Percentiles rank a stretch among this genome's conserved stretches.
Conservation (phyloP, 2,329 filamentous ascomycete species). For the Colletotrichum paranaense region DNA sequence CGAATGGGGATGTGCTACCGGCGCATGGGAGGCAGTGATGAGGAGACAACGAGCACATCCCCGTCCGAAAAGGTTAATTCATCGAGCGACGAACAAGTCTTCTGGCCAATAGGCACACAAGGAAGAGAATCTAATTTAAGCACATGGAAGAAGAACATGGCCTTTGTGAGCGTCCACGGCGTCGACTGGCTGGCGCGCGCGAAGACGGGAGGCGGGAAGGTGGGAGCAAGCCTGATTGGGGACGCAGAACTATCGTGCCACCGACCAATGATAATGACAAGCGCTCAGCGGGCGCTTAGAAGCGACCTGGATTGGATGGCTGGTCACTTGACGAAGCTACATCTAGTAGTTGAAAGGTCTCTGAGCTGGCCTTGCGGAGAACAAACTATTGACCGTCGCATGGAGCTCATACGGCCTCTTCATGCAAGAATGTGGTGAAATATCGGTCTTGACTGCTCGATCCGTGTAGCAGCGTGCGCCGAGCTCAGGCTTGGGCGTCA, state of each 20-base stretch:
- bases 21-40: conserved; percentile 28
- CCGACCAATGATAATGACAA: conserved; percentile 32
- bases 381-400: conserved; percentile 27
- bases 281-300: conserved; percentile 40
- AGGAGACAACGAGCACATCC: conserved; percentile 17
- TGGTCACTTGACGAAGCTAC: conserved; percentile 17
- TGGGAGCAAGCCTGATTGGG: conserved; percentile 31
- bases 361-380: conserved; percentile 26
- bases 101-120: conserved; percentile 46
- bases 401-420: conserved; percentile 7
- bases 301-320: conserved; percentile 26
- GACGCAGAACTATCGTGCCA: conserved; percentile 7
- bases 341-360: conserved; percentile 2
- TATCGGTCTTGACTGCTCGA: conserved; percentile 24
- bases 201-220: conserved; percentile 40
- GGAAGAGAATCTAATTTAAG: conserved; percentile 49
- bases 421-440: conserved; percentile 6
- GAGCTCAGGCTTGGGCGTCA: not conserved
- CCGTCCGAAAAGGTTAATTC: conserved; percentile 12
- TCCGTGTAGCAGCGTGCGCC: not conserved
- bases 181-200: conserved; percentile 53
- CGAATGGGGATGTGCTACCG: conserved; percentile 22
- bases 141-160: conserved; percentile 40
- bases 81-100: conserved; percentile 8
- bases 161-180: conserved; percentile 38